Percentiles rank a stretch among this genome's conserved stretches.
These are phyloP conservation scores for Nephelium lappaceum DNA, from an alignment of 345 rosid genomes.

Conservation along the genomic window DNA sequence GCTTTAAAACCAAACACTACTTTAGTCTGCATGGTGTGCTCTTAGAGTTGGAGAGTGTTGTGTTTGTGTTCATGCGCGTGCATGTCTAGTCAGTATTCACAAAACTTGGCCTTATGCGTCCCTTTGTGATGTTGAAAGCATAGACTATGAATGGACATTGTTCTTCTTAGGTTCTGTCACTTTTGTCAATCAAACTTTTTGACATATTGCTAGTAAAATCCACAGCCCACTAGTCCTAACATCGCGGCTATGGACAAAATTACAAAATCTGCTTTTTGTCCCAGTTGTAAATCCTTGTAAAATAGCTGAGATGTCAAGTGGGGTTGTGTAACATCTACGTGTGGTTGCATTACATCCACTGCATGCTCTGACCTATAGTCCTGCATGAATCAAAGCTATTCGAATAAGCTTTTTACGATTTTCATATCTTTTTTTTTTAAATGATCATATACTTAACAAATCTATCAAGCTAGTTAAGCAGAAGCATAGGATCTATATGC, in stretches of 20 bases:
- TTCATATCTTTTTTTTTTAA: too few species aligned
- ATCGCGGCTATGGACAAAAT: constrained; percentile 1
- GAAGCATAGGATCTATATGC: too few species aligned
- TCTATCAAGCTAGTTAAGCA: too few species aligned
- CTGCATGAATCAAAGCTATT: too few species aligned
- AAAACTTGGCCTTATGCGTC: constrained; percentile 3
- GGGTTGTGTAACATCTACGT: background rate
- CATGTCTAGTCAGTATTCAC: constrained; percentile 5
- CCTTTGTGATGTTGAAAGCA: background rate
- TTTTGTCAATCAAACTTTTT: background rate
- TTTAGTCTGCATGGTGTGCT: constrained; percentile 3
- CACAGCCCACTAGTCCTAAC: background rate
- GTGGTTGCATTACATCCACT: background rate
- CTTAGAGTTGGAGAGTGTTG: background rate
- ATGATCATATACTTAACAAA: too few species aligned
- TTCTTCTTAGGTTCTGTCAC: background rate
- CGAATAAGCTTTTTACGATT: background rate
- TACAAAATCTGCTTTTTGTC: constrained; percentile 6
- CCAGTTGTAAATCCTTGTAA: background rate
- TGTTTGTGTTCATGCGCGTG: background rate
- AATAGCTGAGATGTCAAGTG: background rate
- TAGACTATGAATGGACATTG: background rate
- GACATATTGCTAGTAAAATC: background rate
- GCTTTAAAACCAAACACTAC: too few species aligned
- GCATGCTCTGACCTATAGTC: too few species aligned